Percentiles rank a stretch among this genome's conserved stretches.
Conservation (phyloP, 768 basidiomycete species). For the Porpolomopsis calyptriformis region DNA sequence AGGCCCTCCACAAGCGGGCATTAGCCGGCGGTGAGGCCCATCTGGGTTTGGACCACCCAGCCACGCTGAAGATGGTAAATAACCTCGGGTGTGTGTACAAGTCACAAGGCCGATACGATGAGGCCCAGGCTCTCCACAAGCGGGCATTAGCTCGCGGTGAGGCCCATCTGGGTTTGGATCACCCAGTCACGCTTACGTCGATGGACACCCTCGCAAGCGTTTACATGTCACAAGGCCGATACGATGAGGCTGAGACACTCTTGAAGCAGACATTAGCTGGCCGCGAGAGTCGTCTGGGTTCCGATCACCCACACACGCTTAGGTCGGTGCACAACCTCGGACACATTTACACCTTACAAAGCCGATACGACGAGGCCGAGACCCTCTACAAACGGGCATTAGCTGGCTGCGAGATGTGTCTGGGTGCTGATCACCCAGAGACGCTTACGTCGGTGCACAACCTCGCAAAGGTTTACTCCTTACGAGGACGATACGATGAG, state of each 20-base stretch:
- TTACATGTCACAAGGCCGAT: constrained; percentile 1
- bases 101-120: neutral
- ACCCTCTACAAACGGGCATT: neutral
- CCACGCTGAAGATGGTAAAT: neutral
- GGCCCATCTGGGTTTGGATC: neutral
- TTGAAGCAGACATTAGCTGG: neutral
- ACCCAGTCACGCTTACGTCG: neutral
- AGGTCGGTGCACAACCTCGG: neutral
- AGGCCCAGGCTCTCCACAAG: neutral
- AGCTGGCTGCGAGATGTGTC: neutral
- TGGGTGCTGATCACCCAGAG: neutral
- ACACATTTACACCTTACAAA: neutral
- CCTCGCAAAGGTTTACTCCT: neutral
- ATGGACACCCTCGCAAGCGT: constrained; percentile 1
- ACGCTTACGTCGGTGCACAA: neutral
- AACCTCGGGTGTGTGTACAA: neutral
- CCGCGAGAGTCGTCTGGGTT: neutral
- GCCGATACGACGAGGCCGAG: neutral
- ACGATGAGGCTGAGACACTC: constrained; percentile 1
- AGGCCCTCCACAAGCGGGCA: neutral
- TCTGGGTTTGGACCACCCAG: neutral
- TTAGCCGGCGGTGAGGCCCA: neutral
- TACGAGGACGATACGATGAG: constrained; percentile 1
- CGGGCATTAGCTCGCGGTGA: neutral
- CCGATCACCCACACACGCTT: neutral